A percentile compares a stretch with the other conserved stretches of the same genome.
Conservation (phyloP, 2,329 filamentous ascomycete genomes). For the Neonectria punicea region DNA sequence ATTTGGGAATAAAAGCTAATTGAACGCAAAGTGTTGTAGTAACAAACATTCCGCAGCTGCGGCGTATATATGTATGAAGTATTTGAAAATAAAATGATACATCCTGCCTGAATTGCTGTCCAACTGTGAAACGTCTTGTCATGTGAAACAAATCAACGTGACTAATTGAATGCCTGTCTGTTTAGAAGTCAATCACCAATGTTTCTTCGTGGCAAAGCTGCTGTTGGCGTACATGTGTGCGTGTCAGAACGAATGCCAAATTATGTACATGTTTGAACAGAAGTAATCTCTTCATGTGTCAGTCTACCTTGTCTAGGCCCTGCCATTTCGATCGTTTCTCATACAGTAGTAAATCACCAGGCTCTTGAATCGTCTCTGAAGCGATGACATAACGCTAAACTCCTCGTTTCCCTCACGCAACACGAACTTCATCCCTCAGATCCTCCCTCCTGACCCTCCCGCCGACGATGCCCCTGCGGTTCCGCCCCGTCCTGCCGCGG, state of each 20-base stretch:
- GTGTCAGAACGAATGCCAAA: neutral
- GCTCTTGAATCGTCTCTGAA: too few relatives aligned
- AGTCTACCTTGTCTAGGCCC: neutral
- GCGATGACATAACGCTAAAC: neutral
- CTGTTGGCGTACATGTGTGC: neutral
- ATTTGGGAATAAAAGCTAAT: slow-evolving; percentile 37
- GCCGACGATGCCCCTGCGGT: slow-evolving; percentile 90
- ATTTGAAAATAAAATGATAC: neutral
- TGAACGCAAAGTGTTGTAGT: slow-evolving; percentile 23
- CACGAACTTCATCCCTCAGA: slow-evolving; percentile 54
- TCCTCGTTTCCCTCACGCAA: slow-evolving; percentile 39
- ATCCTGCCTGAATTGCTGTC: neutral
- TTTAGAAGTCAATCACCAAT: neutral
- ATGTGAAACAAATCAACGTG: neutral
- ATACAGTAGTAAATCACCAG: neutral
- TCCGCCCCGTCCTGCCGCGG: slow-evolving; percentile 86
- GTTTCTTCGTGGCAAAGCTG: neutral
- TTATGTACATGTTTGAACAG: neutral
- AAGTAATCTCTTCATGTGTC: neutral
- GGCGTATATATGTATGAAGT: neutral
- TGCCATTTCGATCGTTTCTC: neutral
- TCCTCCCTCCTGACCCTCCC: slow-evolving; percentile 63
- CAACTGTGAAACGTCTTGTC: neutral
- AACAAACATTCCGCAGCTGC: neutral
- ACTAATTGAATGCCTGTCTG: neutral